These are phyloP conservation scores for Epichloe bromicola DNA, from an alignment of 2,329 filamentous ascomycete genomes.

Conservation along the genomic window DNA sequence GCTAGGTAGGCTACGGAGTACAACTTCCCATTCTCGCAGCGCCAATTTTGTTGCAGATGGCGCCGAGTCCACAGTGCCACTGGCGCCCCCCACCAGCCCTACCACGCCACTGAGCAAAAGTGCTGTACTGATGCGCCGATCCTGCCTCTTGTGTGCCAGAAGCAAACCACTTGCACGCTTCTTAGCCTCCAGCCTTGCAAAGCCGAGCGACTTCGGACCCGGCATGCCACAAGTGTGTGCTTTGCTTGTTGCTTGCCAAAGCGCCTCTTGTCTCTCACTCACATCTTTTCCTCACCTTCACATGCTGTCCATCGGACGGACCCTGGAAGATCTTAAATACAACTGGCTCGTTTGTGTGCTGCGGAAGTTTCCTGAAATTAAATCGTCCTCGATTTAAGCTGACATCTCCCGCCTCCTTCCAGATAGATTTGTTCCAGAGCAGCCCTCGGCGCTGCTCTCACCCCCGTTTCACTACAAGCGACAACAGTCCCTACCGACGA, in stretches of 20 bases:
- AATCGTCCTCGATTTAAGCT: not conserved
- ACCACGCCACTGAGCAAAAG: not conserved
- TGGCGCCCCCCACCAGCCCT: constrained; percentile 1
- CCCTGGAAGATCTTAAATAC: no score
- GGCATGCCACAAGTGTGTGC: not conserved
- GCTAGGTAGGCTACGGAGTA: not conserved
- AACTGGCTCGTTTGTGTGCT: not conserved
- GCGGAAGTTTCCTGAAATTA: not conserved
- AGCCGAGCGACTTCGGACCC: constrained; percentile 1
- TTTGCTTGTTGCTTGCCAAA: not conserved
- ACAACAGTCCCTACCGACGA: constrained; percentile 4
- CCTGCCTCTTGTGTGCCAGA: not conserved
- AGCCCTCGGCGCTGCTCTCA: constrained; percentile 13
- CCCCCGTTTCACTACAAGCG: constrained; percentile 6
- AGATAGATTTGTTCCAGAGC: constrained; percentile 11
- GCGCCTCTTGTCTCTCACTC: not conserved
- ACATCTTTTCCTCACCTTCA: not conserved
- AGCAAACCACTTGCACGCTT: not conserved
- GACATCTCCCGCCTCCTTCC: not conserved
- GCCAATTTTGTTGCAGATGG: not conserved
- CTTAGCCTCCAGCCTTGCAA: not conserved
- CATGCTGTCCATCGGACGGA: no score
- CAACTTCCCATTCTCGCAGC: not conserved
- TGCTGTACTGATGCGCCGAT: not conserved
- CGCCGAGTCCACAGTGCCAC: not conserved